Evolutionary conservation across 306 rosid species (phyloP).

Genomic region (Datisca glomerata): DNA sequence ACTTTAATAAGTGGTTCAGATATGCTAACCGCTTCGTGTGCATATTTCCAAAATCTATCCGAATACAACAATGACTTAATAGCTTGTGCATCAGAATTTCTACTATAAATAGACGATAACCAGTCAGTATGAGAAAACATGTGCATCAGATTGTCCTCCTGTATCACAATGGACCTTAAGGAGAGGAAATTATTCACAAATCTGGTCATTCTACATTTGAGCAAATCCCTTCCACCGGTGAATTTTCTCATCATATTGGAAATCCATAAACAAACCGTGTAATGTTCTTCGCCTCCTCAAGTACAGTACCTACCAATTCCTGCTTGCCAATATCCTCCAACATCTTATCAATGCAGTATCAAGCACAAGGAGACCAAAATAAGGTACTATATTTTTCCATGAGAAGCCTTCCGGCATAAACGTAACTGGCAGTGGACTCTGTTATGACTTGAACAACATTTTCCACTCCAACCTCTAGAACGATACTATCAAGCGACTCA

Average conservation of each 20-base stretch:
- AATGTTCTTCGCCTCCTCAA: conserved; percentile 54
- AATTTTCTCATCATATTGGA: conserved; percentile 47
- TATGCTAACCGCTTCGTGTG: conserved; percentile 51
- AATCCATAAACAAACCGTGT: conserved; percentile 36
- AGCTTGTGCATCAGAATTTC: conserved; percentile 35
- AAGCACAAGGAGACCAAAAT: conserved; percentile 73
- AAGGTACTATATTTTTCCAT: conserved; percentile 49
- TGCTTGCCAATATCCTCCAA: conserved; percentile 52
- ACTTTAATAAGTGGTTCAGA: conserved; percentile 51
- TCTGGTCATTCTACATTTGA: conserved; percentile 44
- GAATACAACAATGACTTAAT: conserved; percentile 28
- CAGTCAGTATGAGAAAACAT: conserved; percentile 56
- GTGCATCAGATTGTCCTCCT: conserved; percentile 47
- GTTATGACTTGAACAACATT: conserved; percentile 69
- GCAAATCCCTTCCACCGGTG: conserved; percentile 42
- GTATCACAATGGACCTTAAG: conserved; percentile 48
- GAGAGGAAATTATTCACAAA: conserved; percentile 46
- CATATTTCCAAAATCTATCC: conserved; percentile 59
- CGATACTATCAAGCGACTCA: conserved; percentile 44
- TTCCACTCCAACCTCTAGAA: conserved; percentile 55
- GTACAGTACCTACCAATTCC: conserved; percentile 45
- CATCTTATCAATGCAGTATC: conserved; percentile 50
- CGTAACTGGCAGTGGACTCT: conserved; percentile 35
- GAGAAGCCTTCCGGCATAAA: conserved; percentile 46
- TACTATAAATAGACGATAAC: conserved; percentile 42